Percentiles rank a stretch among this genome's conserved stretches.
phyloP scores from a whole-genome alignment of 2,329 filamentous ascomycete genomes.

The Sordariomycetes sp. region DNA sequence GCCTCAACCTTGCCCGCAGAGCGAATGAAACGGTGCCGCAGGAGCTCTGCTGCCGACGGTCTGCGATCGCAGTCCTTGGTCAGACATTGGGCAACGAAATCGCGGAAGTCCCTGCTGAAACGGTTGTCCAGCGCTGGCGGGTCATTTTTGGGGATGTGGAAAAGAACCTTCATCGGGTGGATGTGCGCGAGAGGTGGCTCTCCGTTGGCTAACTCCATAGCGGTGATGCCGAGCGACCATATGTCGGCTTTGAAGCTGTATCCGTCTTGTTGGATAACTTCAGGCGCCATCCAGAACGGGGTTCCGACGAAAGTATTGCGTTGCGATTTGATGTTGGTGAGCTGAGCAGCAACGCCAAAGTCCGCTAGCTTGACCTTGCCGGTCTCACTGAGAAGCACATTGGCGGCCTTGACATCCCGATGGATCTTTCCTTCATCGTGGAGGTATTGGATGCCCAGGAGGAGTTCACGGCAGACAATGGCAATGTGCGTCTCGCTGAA shows the following conservation, averaged over 20 bases:
- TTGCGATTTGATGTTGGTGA: conserved; percentile 96
- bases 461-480: conserved; percentile 85
- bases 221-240: conserved; percentile 87
- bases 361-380: conserved; percentile 95
- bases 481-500: conserved; percentile 89
- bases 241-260: conserved; percentile 88
- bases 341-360: conserved; percentile 92
- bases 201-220: conserved; percentile 80
- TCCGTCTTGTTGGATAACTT: conserved; percentile 81
- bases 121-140: conserved; percentile 77
- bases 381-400: conserved; percentile 81
- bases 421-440: conserved; percentile 94
- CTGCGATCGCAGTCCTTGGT: conserved; percentile 84
- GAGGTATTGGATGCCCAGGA: conserved; percentile 85
- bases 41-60: conserved; percentile 75
- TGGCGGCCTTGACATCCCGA: conserved; percentile 93
- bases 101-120: conserved; percentile 86
- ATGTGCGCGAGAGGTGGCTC: conserved; percentile 81
- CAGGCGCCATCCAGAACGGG: conserved; percentile 94
- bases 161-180: conserved; percentile 90
- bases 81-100: conserved; percentile 84
- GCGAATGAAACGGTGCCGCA: conserved; percentile 82
- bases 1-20: conserved; percentile 81
- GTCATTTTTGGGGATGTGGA: conserved; percentile 81
- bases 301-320: conserved; percentile 96